Evolutionary conservation across 176 grass and related monocot genomes (phyloP), one percentile per base, ranked within the genome.

Genomic region (sorghum (Sorghum bicolor)): DNA sequence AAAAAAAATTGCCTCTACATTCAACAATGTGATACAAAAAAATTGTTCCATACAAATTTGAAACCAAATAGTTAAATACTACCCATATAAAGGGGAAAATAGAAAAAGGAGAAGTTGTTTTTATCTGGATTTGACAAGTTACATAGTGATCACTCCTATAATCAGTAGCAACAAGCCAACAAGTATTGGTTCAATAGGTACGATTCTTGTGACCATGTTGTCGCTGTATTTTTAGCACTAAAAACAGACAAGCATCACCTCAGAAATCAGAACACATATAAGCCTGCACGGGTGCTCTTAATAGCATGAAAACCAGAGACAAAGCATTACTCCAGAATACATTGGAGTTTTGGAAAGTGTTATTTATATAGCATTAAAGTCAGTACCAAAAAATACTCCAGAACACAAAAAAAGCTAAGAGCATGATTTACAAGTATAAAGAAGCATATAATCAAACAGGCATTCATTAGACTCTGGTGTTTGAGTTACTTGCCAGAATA

Each of bases 381-480:
- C 2, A 74, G 43, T 55, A 65, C 9, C 37, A 43, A 39, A 48
- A 17, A 55, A 33, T 70, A 76, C 20, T 78, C 13, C 8, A 41
- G 25, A 43, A 68, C 20, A 80, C 16, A 55, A 36, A 39, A 39
- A 72, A 41, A 77, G 64, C 57, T 31, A 40, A 31, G 19, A 72
- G 24, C 48, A 45, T 60, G 34, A 75, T 17, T 13, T 39, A 22
- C 28, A 76, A 76, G 38, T 32, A 65, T 31, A 55, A 67, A 67
- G 47, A 80, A 86, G 76, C 53, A 60, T 58, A 58, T 58, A 58
- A 55, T 8, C 19, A 52, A 26, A 79, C 44, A 82, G 41, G 65
- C 14, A 37, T 41, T 43, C 37, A 68, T 43, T 65, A 43, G 55
- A 10, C 8, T 80, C 10, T 64, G 11, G 38, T 6, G 17, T 24